Evolutionary conservation across 2,329 filamentous ascomycete species (phyloP).

Genomic region (Setomelanomma holmii): DNA sequence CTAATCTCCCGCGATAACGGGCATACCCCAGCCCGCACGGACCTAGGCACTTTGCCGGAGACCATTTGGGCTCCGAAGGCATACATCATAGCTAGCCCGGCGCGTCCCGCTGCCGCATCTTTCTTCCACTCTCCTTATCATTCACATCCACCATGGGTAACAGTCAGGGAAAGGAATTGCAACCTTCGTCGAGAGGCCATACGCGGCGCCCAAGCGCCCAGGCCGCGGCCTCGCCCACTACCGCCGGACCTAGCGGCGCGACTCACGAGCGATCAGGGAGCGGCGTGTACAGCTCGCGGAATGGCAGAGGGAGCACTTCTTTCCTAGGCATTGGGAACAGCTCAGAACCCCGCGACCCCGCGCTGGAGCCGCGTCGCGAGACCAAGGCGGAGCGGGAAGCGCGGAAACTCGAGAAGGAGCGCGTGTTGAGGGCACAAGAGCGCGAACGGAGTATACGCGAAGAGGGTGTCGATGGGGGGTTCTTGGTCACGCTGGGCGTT

Average conservation of each 20-base stretch:
- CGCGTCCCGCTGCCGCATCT: conserved; percentile 21
- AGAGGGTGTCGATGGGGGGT: conserved; percentile 93
- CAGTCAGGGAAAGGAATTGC: conserved; percentile 57
- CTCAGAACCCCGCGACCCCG: conserved; percentile 56
- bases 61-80: conserved; percentile 24
- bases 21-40: conserved; percentile 23
- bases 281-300: conserved; percentile 55
- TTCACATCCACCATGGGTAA: conserved; percentile 51
- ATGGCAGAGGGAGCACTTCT: conserved; percentile 62
- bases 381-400: conserved; percentile 92
- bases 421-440: conserved; percentile 76
- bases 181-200: conserved; percentile 44
- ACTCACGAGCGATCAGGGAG: conserved; percentile 39
- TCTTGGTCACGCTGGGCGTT: conserved; percentile 89
- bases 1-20: conserved; percentile 14
- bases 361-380: conserved; percentile 72
- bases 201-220: conserved; percentile 44
- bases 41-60: conserved; percentile 10
- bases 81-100: conserved; percentile 23
- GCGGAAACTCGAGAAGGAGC: conserved; percentile 82
- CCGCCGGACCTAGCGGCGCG: conserved; percentile 30
- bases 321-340: conserved; percentile 64
- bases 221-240: conserved; percentile 39
- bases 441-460: conserved; percentile 88
- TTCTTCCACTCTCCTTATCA: conserved; percentile 6